Percentiles rank a stretch among this genome's conserved stretches.
Conservation (phyloP, 345 rosid genomes). For the Lumnitzera littorea region DNA sequence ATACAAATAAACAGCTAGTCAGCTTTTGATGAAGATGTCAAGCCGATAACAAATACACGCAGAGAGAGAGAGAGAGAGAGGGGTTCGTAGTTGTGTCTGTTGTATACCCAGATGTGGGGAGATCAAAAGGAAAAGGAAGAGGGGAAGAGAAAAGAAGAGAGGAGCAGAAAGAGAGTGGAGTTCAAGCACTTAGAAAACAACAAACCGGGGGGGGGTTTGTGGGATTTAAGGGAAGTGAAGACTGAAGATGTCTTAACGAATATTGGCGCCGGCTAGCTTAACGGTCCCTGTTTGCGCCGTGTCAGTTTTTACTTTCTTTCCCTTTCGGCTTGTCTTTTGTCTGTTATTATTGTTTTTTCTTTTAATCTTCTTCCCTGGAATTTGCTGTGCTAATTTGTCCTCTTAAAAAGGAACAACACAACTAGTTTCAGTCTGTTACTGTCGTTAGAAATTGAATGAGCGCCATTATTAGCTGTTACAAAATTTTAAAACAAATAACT, state of each 20-base stretch:
- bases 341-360: no score
- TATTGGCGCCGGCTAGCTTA: constrained; percentile 54
- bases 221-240: constrained; percentile 19
- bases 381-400: no score
- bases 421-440: no score
- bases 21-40: no score
- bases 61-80: constrained; percentile 1
- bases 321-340: not conserved
- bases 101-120: not conserved
- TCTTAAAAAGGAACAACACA: no score
- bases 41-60: not conserved
- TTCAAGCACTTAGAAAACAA: no score
- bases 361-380: no score
- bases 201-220: constrained; percentile 1
- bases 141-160: constrained; percentile 8
- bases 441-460: no score
- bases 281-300: constrained; percentile 32
- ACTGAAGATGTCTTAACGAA: constrained; percentile 18
- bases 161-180: constrained; percentile 16
- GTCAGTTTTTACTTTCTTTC: constrained; percentile 18
- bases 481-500: no score
- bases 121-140: not conserved
- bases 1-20: no score
- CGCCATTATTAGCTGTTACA: no score
- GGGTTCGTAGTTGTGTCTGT: no score